phyloP scores from a whole-genome alignment of 192 early-diverging fungal species.

The Chytriomyces sp. region DNA sequence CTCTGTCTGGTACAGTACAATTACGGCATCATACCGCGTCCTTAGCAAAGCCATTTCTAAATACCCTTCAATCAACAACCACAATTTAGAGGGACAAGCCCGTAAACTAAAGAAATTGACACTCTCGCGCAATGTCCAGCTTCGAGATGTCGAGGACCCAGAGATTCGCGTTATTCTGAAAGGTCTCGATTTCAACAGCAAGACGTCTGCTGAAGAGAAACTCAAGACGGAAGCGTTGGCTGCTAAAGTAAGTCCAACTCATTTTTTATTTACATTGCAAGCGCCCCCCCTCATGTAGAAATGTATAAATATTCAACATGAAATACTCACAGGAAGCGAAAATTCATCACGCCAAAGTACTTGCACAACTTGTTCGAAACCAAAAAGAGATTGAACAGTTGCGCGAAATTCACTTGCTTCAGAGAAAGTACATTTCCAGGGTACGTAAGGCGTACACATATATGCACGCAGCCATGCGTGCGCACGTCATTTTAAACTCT shows the following conservation, averaged over 20 bases:
- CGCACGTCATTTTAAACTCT: not conserved
- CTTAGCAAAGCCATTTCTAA: no score
- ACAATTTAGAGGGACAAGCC: slow-evolving; percentile 24
- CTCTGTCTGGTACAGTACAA: slow-evolving; percentile 26
- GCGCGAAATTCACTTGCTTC: slow-evolving; percentile 36
- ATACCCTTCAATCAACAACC: not conserved
- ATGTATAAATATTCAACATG: no score
- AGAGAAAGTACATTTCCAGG: slow-evolving; percentile 31
- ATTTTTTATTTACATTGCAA: no score
- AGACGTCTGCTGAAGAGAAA: slow-evolving; percentile 31
- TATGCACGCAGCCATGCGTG: no score
- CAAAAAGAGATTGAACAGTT: slow-evolving; percentile 42
- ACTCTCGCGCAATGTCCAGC: slow-evolving; percentile 35
- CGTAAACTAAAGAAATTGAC: slow-evolving; percentile 30
- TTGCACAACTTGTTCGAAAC: slow-evolving; percentile 30
- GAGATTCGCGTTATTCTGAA: slow-evolving; percentile 36
- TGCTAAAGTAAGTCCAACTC: slow-evolving; percentile 3
- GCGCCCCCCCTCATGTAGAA: no score
- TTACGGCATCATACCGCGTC: no score
- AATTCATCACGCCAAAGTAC: slow-evolving; percentile 31
- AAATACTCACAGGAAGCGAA: slow-evolving; percentile 38
- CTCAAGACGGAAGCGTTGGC: slow-evolving; percentile 8
- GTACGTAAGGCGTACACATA: not conserved
- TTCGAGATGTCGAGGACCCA: slow-evolving; percentile 35
- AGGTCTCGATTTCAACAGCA: slow-evolving; percentile 34